Conservation (phyloP, 2,329 filamentous ascomycete species). For the Alternaria burnsii region DNA sequence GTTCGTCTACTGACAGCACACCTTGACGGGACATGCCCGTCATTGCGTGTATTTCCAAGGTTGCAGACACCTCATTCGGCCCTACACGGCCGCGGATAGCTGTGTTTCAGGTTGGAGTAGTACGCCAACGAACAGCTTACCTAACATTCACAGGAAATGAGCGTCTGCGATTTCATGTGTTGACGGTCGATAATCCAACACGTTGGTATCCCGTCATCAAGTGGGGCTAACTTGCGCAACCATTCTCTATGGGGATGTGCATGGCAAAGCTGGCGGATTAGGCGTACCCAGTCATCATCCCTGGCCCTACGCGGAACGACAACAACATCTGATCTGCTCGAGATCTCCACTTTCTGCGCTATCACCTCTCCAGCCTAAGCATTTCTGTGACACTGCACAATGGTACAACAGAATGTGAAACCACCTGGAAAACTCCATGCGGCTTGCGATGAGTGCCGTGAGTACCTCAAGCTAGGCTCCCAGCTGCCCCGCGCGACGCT, state of each 20-base stretch:
- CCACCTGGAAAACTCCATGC: constrained; percentile 41
- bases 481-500: constrained; percentile 2
- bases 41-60: constrained; percentile 2
- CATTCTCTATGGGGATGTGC: constrained; percentile 10
- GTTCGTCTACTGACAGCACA: background rate
- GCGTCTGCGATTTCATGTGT: background rate
- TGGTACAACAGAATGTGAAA: constrained; percentile 27
- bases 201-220: constrained; percentile 4
- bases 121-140: background rate
- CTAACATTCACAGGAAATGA: background rate
- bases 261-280: constrained; percentile 6
- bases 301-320: constrained; percentile 6
- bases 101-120: constrained; percentile 1
- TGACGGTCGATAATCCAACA: background rate
- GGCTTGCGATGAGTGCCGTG: constrained; percentile 50
- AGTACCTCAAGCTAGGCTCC: constrained; percentile 23
- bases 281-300: constrained; percentile 1
- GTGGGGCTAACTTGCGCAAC: constrained; percentile 5
- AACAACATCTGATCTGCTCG: background rate
- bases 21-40: background rate
- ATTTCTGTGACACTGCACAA: background rate
- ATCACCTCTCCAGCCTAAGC: background rate
- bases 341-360: constrained; percentile 1
- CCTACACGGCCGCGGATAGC: constrained; percentile 16
- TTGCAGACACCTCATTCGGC: background rate